Base-by-base conservation (phyloP, 31 red algal species). In the Odonthalia washingtoniensis region DNA sequence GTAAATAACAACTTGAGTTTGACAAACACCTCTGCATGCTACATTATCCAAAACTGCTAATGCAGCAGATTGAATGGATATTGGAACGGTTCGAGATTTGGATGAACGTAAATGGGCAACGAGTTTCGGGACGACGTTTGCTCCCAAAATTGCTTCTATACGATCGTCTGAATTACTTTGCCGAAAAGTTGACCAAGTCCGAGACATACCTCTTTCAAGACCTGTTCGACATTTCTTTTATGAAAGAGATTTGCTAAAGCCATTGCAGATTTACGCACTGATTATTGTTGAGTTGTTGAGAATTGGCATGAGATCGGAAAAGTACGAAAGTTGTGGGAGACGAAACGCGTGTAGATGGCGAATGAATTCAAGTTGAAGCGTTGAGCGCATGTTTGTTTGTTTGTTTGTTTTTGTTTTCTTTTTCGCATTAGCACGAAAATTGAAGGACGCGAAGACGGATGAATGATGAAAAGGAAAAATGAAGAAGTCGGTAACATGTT, bases 1-100 rank as follows among this genome's bases (percentile, higher is more conserved):
- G 61, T 99, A 91, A 79, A 99, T 99, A 5, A 99, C 95, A 6
- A 99, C 94, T 53, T 99, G 97, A 9, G 97, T 99, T 73, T 99
- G 97, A 16, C 94, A 87, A 86, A 96, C 97, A 75, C 96, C 97
- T 0, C 97, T 94, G 82, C 97, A 99, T 2, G 97, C 97, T 26
- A 99, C 92, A 67, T 99, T 99, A 14, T 94, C 97, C 35, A 99
- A 84, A 42, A 99, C 97, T 78, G 96, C 94, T 41, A 99, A 41
- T 0, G 97, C 97, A 18, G 97, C 94, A 70, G 90, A 99, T 96
- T 33, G n/a, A n/a, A n/a, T n/a, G n/a, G n/a, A n/a, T n/a, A n/a
- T n/a, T n/a, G n/a, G n/a, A n/a, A n/a, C n/a, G n/a, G n/a, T n/a
- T n/a, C n/a, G n/a, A n/a, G n/a, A n/a, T n/a, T n/a, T n/a, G n/a